A percentile compares a stretch with the other conserved stretches of the same genome.
Conservation (phyloP, 192 early-diverging fungal species). For the Coemansia aciculifera region DNA sequence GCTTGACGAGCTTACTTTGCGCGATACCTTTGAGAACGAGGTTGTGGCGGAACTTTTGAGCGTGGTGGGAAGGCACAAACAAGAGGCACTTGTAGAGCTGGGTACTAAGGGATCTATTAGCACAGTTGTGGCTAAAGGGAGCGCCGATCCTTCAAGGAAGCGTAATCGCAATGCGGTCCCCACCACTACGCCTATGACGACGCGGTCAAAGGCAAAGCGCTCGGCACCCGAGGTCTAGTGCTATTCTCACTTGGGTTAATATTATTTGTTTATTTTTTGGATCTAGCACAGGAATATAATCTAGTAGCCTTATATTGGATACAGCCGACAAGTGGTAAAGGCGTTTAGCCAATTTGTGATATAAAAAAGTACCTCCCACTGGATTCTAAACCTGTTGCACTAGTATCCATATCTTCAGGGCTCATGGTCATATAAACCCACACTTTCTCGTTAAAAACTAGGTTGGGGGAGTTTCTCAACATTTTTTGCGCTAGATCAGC, state of each 20-base stretch:
- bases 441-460: background rate
- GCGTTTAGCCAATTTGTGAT: too few species aligned
- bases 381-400: too few species aligned
- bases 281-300: too few species aligned
- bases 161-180: background rate
- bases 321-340: too few species aligned
- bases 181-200: background rate
- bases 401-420: too few species aligned
- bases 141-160: background rate
- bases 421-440: background rate
- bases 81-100: background rate
- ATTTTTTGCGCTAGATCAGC: background rate
- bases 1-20: too few species aligned
- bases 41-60: background rate
- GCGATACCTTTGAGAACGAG: too few species aligned
- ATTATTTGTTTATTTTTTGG: background rate
- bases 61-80: background rate
- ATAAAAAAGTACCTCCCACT: too few species aligned
- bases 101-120: background rate
- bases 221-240: background rate
- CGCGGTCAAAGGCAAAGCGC: background rate
- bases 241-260: background rate
- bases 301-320: too few species aligned
- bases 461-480: background rate
- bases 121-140: background rate